These are phyloP conservation scores for Ogataea glucozyma DNA, from an alignment of 805 yeast genomes.

Conservation along the genomic window DNA sequence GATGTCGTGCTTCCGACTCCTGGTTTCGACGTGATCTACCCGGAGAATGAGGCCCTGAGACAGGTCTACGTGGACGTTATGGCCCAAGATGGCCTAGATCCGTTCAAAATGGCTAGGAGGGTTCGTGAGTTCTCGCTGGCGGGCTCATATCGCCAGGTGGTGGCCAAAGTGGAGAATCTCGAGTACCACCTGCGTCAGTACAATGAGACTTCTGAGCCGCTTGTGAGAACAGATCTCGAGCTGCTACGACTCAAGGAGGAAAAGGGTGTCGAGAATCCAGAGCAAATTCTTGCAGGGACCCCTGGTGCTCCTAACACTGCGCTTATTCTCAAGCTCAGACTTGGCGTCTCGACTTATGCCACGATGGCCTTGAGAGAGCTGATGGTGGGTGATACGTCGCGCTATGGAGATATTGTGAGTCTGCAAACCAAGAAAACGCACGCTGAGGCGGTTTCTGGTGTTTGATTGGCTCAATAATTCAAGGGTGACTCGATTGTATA, in stretches of 20 bases:
- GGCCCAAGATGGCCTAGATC: constrained; percentile 82
- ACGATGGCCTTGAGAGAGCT: constrained; percentile 96
- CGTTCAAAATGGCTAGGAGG: constrained; percentile 78
- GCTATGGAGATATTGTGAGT: constrained; percentile 26
- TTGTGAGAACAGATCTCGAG: constrained; percentile 79
- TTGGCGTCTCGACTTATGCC: constrained; percentile 90
- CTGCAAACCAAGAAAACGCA: background rate
- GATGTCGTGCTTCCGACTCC: constrained; percentile 97
- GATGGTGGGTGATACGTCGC: constrained; percentile 68
- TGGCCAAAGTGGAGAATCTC: constrained; percentile 64
- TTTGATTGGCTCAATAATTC: constrained; percentile 1
- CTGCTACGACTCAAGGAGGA: constrained; percentile 38
- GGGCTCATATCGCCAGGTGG: constrained; percentile 80
- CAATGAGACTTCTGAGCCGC: constrained; percentile 60
- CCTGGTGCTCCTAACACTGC: constrained; percentile 57
- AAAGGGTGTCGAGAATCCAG: constrained; percentile 18
- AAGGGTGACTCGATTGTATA: no score
- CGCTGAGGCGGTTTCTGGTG: background rate
- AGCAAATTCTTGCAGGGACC: constrained; percentile 34
- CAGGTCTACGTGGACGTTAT: constrained; percentile 68
- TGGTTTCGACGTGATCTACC: constrained; percentile 89
- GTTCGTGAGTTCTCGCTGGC: constrained; percentile 88
- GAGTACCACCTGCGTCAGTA: constrained; percentile 67
- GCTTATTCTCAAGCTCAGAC: constrained; percentile 69
- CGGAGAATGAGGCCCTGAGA: constrained; percentile 60